Base-by-base conservation (phyloP, 108 stramenopile genomes). In the Tribonema minus region DNA sequence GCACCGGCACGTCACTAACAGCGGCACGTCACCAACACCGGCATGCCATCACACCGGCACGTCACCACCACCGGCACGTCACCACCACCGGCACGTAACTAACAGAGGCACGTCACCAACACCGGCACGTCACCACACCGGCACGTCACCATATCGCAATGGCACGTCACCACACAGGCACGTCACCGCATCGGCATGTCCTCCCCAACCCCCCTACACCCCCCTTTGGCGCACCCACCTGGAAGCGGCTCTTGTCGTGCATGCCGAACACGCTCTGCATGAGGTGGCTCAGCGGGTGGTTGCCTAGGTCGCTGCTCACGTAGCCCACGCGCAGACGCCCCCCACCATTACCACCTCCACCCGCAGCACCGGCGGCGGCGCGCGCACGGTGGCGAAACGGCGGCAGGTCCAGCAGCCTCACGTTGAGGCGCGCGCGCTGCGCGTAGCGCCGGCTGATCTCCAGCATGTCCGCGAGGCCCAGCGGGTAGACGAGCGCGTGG, bases 201-300 rank as follows among this genome's bases (percentile, higher is more conserved):
- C n/a, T n/a, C n/a, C n/a, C n/a, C n/a, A n/a, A n/a, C n/a, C n/a
- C n/a, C n/a, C n/a, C n/a, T n/a, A n/a, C n/a, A n/a, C n/a, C n/a
- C 27, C n/a, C 3, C 61, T 9, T 9, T 31, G 29, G 0, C 34
- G 20, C 12, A 54, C 86, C 60, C 31, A 92, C 87, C 60, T 85
- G 78, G 70, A 92, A 94, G 1, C 68, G 70, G 25, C 79, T 66
- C 67, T 64, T 87, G 80, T 92, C 84, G 83, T 94, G 93, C 72
- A 82, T 71, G 28, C 88, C 86, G 75, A 94, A 94, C n/a, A 94
- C 88, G 67, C 87, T 80, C 70, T 92, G 92, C 91, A 94, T 88
- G 31, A 92, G 85, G 77, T 92, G 92, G 36, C 89, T 89, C 27
- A 94, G 71, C 12, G 93, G 93, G 70, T 94, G 92, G 58, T 87